A percentile compares a stretch with the other conserved stretches of the same genome.
Evolutionary conservation across 2,329 filamentous ascomycete species (phyloP).

Genomic region (Penicillium sp.): DNA sequence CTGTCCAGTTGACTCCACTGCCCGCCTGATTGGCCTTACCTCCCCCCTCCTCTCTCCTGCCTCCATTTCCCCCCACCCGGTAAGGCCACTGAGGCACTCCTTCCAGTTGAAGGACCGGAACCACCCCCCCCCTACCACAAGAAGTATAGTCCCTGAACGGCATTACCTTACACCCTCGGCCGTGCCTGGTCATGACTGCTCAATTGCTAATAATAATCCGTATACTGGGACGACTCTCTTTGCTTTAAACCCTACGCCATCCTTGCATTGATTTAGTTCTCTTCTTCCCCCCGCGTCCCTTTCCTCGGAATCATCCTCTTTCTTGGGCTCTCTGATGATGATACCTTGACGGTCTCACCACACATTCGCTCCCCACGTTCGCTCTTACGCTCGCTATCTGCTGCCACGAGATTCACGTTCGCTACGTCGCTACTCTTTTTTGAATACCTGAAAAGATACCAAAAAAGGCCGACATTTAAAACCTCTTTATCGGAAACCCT

Average conservation of each 20-base stretch:
- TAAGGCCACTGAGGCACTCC: too few relatives aligned
- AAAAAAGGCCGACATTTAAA: slow-evolving; percentile 1
- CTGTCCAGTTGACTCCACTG: neutral
- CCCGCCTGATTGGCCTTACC: too few relatives aligned
- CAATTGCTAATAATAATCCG: slow-evolving; percentile 23
- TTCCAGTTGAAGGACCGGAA: too few relatives aligned
- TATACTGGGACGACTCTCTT: slow-evolving; percentile 16
- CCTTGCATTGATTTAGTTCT: slow-evolving; percentile 19
- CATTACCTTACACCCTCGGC: slow-evolving; percentile 16
- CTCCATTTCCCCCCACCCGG: too few relatives aligned
- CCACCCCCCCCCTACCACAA: neutral
- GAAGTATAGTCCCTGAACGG: neutral
- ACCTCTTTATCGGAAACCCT: neutral
- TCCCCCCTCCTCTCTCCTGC: neutral
- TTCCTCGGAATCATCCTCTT: slow-evolving; percentile 5
- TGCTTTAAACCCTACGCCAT: slow-evolving; percentile 23
- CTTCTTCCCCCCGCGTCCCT: slow-evolving; percentile 13
- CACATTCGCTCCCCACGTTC: slow-evolving; percentile 35
- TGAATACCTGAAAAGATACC: slow-evolving; percentile 8
- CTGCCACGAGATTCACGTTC: slow-evolving; percentile 35
- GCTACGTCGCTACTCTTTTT: slow-evolving; percentile 26
- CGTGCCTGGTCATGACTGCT: slow-evolving; percentile 6
- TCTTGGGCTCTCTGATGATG: slow-evolving; percentile 21
- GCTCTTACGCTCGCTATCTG: slow-evolving; percentile 34
- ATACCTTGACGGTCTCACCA: slow-evolving; percentile 23